phyloP scores from a whole-genome alignment of 345 rosid genomes.

The Punica granatum region DNA sequence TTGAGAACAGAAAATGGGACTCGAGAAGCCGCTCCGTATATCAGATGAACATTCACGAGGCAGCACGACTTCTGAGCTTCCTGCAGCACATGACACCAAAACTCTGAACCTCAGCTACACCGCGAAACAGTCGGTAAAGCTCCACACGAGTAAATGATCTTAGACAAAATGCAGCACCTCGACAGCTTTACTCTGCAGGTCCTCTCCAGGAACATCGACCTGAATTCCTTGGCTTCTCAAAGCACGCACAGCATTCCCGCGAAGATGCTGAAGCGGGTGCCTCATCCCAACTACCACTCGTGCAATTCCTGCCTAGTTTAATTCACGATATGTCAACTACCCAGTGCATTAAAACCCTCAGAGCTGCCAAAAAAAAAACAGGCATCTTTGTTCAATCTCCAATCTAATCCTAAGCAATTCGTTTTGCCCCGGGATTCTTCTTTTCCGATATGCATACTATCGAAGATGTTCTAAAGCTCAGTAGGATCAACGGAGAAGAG shows the following conservation, averaged over 20 bases:
- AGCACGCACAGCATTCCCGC: conserved; percentile 72
- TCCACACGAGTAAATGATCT: background rate
- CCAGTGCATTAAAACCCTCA: too few species aligned
- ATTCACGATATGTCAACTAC: too few species aligned
- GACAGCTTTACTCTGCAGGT: conserved; percentile 57
- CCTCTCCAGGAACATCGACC: conserved; percentile 91
- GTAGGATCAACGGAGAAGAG: background rate
- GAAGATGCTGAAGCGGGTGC: conserved; percentile 81
- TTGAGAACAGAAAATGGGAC: conserved; percentile 88
- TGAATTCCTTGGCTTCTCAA: conserved; percentile 68
- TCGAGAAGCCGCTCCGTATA: conserved; percentile 70
- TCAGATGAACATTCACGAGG: conserved; percentile 81
- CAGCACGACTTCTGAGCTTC: conserved; percentile 78
- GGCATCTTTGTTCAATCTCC: background rate
- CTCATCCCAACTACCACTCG: conserved; percentile 86
- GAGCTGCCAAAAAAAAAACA: conserved; percentile 8
- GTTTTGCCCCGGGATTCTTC: background rate
- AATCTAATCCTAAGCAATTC: too few species aligned
- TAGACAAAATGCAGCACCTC: conserved; percentile 34
- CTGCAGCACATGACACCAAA: conserved; percentile 21
- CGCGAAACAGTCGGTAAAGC: background rate
- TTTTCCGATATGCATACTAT: background rate
- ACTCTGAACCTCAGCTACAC: background rate
- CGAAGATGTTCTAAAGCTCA: conserved; percentile 15
- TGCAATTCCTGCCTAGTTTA: conserved; percentile 75